Evolutionary conservation across 2,329 filamentous ascomycete species (phyloP).

Genomic region (Huntiella savannae): DNA sequence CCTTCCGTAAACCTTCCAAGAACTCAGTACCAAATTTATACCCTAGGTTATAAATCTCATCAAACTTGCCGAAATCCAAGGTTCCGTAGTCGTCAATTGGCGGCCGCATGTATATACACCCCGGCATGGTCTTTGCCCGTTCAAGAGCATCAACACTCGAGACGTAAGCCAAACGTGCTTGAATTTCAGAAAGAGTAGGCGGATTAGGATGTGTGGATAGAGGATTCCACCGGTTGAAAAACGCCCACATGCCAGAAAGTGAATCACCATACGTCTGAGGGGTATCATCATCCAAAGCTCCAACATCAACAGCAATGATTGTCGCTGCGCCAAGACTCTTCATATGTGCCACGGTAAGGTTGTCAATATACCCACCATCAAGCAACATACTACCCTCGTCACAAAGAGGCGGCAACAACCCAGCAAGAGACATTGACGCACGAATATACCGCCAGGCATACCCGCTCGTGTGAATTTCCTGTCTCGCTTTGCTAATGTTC

Average conservation of each 20-base stretch:
- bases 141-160: slow-evolving; percentile 88
- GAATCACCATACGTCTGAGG: slow-evolving; percentile 90
- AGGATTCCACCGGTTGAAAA: slow-evolving; percentile 91
- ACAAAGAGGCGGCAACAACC: slow-evolving; percentile 78
- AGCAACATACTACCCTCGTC: slow-evolving; percentile 94
- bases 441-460: slow-evolving; percentile 96
- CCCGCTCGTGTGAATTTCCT: slow-evolving; percentile 84
- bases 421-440: slow-evolving; percentile 90
- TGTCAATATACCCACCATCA: slow-evolving; percentile 93
- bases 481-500: slow-evolving; percentile 85
- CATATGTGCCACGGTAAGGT: slow-evolving; percentile 93
- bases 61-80: slow-evolving; percentile 90
- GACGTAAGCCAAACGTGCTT: slow-evolving; percentile 85
- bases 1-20: slow-evolving; percentile 53
- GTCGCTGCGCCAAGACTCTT: slow-evolving; percentile 80
- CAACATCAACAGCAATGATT: slow-evolving; percentile 92
- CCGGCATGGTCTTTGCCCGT: slow-evolving; percentile 73
- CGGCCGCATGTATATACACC: slow-evolving; percentile 90
- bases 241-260: slow-evolving; percentile 85
- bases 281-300: slow-evolving; percentile 74
- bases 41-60: slow-evolving; percentile 84
- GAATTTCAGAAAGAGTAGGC: slow-evolving; percentile 86
- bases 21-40: slow-evolving; percentile 73
- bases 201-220: slow-evolving; percentile 79
- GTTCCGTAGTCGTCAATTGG: slow-evolving; percentile 88